phyloP scores from a whole-genome alignment of 2,329 filamentous ascomycete species.

The Eutypa lata region DNA sequence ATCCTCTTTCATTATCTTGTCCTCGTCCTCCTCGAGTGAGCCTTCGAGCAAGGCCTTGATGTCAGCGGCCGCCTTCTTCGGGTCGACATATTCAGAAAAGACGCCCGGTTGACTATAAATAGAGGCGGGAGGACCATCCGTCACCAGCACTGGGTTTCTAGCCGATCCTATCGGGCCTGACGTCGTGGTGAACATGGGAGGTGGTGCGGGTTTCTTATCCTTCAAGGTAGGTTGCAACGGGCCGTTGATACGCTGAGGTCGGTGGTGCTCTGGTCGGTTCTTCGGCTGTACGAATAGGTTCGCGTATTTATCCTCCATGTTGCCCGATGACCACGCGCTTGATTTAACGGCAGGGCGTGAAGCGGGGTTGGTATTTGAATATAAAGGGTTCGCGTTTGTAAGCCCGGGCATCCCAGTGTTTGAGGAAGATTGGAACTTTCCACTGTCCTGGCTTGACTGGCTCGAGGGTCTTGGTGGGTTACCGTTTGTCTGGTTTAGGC shows the following conservation, averaged over 20 bases:
- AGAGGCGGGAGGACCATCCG: slow-evolving; percentile 20
- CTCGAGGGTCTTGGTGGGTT: slow-evolving; percentile 18
- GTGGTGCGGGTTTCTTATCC: slow-evolving; percentile 44
- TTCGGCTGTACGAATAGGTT: slow-evolving; percentile 52
- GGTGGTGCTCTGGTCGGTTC: slow-evolving; percentile 56
- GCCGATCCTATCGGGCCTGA: slow-evolving; percentile 22
- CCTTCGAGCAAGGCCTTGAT: slow-evolving; percentile 81
- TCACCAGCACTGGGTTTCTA: slow-evolving; percentile 27
- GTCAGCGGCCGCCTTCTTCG: slow-evolving; percentile 68
- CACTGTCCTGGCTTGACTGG: slow-evolving; percentile 8
- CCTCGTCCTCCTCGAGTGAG: slow-evolving; percentile 70
- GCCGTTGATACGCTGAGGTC: slow-evolving; percentile 44
- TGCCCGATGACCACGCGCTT: slow-evolving; percentile 18
- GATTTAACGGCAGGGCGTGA: slow-evolving; percentile 25
- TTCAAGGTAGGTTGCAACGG: slow-evolving; percentile 45
- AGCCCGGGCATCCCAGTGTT: slow-evolving; percentile 11
- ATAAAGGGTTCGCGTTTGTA: slow-evolving; percentile 7
- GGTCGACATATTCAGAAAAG: slow-evolving; percentile 64
- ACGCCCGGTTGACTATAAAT: slow-evolving; percentile 38
- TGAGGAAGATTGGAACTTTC: slow-evolving; percentile 11
- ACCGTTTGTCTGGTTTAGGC: slow-evolving; percentile 24
- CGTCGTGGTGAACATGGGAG: slow-evolving; percentile 48
- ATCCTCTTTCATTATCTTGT: slow-evolving; percentile 41
- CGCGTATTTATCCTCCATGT: slow-evolving; percentile 51
- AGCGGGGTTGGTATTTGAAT: slow-evolving; percentile 6